Conservation (phyloP, 139 green algal genomes). For the Trebouxia sp. region DNA sequence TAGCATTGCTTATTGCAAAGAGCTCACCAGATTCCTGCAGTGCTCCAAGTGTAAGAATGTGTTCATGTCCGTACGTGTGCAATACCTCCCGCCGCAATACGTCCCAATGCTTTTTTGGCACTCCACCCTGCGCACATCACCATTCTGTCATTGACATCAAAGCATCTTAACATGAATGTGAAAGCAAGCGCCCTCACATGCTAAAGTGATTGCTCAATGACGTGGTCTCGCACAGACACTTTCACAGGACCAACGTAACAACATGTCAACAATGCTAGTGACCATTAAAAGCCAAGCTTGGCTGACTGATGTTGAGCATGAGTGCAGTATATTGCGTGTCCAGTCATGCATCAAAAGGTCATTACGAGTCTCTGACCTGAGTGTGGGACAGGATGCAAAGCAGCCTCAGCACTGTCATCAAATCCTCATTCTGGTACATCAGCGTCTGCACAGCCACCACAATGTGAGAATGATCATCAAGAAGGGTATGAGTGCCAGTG, state of each 20-base stretch:
- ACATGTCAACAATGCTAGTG: background rate
- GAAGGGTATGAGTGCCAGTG: too few relatives aligned
- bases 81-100: constrained; percentile 73
- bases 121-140: constrained; percentile 59
- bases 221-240: too few relatives aligned
- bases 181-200: too few relatives aligned
- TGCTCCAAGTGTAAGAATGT: constrained; percentile 74
- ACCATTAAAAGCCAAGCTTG: too few relatives aligned
- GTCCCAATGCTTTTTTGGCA: constrained; percentile 79
- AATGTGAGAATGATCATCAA: too few relatives aligned
- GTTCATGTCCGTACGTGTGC: constrained; percentile 85
- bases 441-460: constrained; percentile 62
- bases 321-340: background rate
- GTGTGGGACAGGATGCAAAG: constrained; percentile 74
- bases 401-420: constrained; percentile 81
- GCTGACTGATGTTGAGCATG: too few relatives aligned
- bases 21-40: constrained; percentile 68
- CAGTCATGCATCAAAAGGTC: background rate
- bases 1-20: too few relatives aligned
- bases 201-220: too few relatives aligned
- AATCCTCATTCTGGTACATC: constrained; percentile 60
- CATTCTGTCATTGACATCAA: constrained; percentile 25
- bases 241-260: background rate
- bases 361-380: background rate
- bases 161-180: too few relatives aligned